Evolutionary conservation across 805 yeast species (phyloP), one percentile per base, ranked within the genome.

Genomic region (Lipomyces yamadae): DNA sequence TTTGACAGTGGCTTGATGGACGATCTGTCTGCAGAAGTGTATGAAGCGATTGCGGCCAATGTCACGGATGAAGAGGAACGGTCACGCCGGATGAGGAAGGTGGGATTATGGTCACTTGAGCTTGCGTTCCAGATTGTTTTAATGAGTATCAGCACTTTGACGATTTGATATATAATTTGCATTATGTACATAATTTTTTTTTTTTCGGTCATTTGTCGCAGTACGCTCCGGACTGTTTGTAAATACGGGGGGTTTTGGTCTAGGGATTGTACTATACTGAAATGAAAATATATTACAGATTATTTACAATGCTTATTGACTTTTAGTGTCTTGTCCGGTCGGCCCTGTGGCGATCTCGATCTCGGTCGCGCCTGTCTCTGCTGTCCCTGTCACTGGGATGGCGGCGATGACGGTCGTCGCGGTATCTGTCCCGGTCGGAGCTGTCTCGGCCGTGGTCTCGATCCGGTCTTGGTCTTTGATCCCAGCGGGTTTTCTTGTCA

Each of bases 81-180:
- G 58, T 81, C 86, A 13, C 81, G 87, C 35, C 78, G 98, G 62
- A 81, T 94, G 82, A 85, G 85, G 71, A 89, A 92, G 75, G 92
- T 95, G 8, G 95, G 96, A 1, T 91, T 94, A 75, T 95, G 98
- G 98, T 86, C 97, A 1, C 77, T 92, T 53, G 98, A 95, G 77
- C 79, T 92, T 61, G 77, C 95, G 32, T 82, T 94, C 37, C 99
- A 95, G 76, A 80, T 92, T 60, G 78, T 93, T 18, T 83, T 95
- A 33, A 86, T 95, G 67, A 68, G 71, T 50, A 68, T 68, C n/a
- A 70, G 71, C 34, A 58, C 69, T 0, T 37, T 68, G 58, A 62
- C 71, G 29, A 61, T 68, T n/a, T 68, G 42, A 48, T 53, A 15
- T 34, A 24, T 6, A 34, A 33, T 37, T 45, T 29, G n/a, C 29